A percentile compares a stretch with the other conserved stretches of the same genome.
Evolutionary conservation across 495 filamentous ascomycete species (phyloP).

Genomic region (Aspergillus kassunensis): DNA sequence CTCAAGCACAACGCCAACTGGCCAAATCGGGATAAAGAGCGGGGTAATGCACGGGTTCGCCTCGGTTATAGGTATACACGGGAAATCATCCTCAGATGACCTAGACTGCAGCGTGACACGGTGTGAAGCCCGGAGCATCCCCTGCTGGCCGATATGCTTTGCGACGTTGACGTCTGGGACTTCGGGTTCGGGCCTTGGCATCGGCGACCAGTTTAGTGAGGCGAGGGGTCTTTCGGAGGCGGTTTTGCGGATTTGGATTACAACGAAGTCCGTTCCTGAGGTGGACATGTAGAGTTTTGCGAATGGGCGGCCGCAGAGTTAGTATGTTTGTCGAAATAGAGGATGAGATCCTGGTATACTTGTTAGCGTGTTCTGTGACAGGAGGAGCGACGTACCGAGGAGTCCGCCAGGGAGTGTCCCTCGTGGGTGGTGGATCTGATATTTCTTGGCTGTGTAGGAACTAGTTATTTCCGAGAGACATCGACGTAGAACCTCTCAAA

Average conservation of each 20-base stretch:
- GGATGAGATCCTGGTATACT: slow-evolving; percentile 23
- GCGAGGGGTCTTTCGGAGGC: slow-evolving; percentile 29
- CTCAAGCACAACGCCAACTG: slow-evolving; percentile 29
- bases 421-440: not conserved
- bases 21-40: slow-evolving; percentile 32
- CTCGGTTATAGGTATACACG: slow-evolving; percentile 36
- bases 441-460: too few species aligned
- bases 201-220: slow-evolving; percentile 24
- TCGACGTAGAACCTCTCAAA: too few species aligned
- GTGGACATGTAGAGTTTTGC: slow-evolving; percentile 39
- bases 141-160: slow-evolving; percentile 28
- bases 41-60: slow-evolving; percentile 25
- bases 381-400: slow-evolving; percentile 1
- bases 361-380: slow-evolving; percentile 19
- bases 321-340: slow-evolving; percentile 23
- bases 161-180: slow-evolving; percentile 20
- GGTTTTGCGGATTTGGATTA: slow-evolving; percentile 34
- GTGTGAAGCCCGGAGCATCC: slow-evolving; percentile 33
- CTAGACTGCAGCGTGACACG: slow-evolving; percentile 20
- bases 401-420: slow-evolving; percentile 1
- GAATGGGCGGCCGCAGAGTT: slow-evolving; percentile 31
- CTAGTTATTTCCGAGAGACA: too few species aligned
- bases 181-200: slow-evolving; percentile 12
- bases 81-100: slow-evolving; percentile 25
- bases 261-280: slow-evolving; percentile 37